Conservation (phyloP, 768 basidiomycete genomes). For the Hygrophorus pudorinus region DNA sequence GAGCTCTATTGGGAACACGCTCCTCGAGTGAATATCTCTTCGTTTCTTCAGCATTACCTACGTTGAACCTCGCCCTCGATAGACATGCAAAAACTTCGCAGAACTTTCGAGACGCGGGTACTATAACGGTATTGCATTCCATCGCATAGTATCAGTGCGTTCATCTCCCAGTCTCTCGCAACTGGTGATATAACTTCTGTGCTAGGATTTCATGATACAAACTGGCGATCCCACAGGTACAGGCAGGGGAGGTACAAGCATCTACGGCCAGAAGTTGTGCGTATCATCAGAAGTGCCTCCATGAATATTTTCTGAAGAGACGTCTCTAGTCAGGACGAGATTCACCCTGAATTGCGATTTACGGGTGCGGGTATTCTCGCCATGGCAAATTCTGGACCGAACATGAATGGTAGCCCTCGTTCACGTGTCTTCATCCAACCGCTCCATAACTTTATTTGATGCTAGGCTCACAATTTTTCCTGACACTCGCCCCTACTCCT, state of each 20-base stretch:
- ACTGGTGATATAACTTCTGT: background rate
- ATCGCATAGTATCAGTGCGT: conserved; percentile 80
- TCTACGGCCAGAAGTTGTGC: conserved; percentile 82
- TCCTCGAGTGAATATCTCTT: conserved; percentile 44
- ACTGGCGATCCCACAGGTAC: conserved; percentile 94
- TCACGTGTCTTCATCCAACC: background rate
- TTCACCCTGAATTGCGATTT: conserved; percentile 84
- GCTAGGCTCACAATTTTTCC: conserved; percentile 95
- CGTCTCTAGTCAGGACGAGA: conserved; percentile 67
- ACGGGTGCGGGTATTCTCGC: conserved; percentile 94
- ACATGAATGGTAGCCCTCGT: conserved; percentile 57
- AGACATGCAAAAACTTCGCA: conserved; percentile 95
- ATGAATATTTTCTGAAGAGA: conserved; percentile 4
- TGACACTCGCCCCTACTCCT: conserved; percentile 76
- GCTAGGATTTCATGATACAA: conserved; percentile 95
- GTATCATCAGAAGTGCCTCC: conserved; percentile 17
- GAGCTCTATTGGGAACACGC: conserved; percentile 94
- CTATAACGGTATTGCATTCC: conserved; percentile 85
- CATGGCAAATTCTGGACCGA: conserved; percentile 97
- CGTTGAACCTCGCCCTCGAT: conserved; percentile 12
- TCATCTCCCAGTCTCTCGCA: background rate
- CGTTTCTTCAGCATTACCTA: conserved; percentile 2
- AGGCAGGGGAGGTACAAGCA: conserved; percentile 83
- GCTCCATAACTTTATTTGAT: conserved; percentile 39
- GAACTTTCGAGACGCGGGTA: conserved; percentile 88